These are phyloP conservation scores for Arctium lappa DNA, from an alignment of 129 eudicot genomes.

Conservation along the genomic window DNA sequence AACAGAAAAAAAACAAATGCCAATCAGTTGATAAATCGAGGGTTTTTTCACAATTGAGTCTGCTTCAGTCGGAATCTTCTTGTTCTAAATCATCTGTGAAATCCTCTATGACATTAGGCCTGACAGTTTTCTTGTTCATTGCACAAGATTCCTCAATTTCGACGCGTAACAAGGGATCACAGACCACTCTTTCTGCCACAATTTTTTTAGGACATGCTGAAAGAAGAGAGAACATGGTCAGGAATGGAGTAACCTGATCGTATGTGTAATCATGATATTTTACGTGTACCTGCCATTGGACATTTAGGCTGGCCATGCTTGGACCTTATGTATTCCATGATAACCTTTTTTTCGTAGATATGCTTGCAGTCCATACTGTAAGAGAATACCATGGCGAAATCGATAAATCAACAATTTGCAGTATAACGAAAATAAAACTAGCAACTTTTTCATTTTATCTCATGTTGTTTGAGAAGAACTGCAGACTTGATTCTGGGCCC, in stretches of 20 bases:
- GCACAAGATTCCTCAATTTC: slow-evolving; percentile 74
- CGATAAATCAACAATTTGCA: neutral
- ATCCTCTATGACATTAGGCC: slow-evolving; percentile 53
- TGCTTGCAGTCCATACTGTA: slow-evolving; percentile 92
- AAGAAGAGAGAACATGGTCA: slow-evolving; percentile 1
- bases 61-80: slow-evolving; percentile 28
- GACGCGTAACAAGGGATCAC: slow-evolving; percentile 57
- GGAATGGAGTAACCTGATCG: neutral
- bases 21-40: neutral
- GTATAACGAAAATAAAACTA: neutral
- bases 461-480: neutral
- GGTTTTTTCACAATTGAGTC: neutral
- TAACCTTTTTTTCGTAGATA: slow-evolving; percentile 62
- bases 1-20: neutral
- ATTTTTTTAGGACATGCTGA: slow-evolving; percentile 72
- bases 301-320: slow-evolving; percentile 42
- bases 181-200: slow-evolving; percentile 44
- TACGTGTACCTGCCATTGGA: slow-evolving; percentile 69
- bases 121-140: slow-evolving; percentile 37
- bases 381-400: slow-evolving; percentile 1
- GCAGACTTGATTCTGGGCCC: neutral
- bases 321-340: slow-evolving; percentile 57
- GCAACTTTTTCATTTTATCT: neutral
- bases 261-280: neutral
- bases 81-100: slow-evolving; percentile 62